Percentiles rank a stretch among this genome's conserved stretches.
Conservation (phyloP, 495 filamentous ascomycete genomes). For the Trichoderma erinaceum region DNA sequence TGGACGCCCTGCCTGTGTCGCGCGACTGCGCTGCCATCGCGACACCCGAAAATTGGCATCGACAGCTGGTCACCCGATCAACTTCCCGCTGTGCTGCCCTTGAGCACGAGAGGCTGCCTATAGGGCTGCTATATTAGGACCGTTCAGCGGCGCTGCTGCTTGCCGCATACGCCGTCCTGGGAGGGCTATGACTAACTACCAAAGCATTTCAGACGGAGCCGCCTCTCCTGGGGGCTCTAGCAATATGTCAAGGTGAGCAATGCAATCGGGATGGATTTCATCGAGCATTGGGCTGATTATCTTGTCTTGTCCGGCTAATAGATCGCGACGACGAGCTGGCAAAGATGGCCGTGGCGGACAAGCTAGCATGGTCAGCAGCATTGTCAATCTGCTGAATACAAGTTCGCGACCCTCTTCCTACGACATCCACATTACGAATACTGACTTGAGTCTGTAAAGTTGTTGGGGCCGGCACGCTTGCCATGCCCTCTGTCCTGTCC, state of each 20-base stretch:
- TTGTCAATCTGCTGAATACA: conserved; percentile 93
- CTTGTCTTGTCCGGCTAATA: conserved; percentile 12
- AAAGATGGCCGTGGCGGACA: conserved; percentile 53
- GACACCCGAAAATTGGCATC: not conserved
- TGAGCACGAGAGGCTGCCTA: not conserved
- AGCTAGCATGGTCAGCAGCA: conserved; percentile 84
- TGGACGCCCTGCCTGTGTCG: not conserved
- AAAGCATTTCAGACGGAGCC: conserved; percentile 33
- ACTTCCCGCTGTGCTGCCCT: not conserved
- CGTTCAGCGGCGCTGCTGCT: not conserved
- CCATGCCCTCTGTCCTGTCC: conserved; percentile 89
- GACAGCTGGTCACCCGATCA: conserved; percentile 8
- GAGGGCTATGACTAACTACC: conserved; percentile 39
- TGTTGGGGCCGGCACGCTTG: conserved; percentile 86
- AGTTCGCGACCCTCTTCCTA: conserved; percentile 45
- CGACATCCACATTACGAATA: not conserved
- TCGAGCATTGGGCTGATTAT: not conserved
- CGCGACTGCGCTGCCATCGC: not conserved
- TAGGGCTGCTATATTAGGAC: conserved; percentile 1
- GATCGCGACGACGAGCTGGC: conserved; percentile 30
- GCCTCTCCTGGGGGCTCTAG: conserved; percentile 24
- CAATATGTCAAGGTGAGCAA: conserved; percentile 38
- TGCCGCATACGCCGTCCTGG: not conserved
- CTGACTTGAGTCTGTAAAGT: conserved; percentile 44
- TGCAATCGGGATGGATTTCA: not conserved